A percentile compares a stretch with the other conserved stretches of the same genome.
phyloP scores from a whole-genome alignment of 139 green algal genomes.

The Ostreobium quekettii region DNA sequence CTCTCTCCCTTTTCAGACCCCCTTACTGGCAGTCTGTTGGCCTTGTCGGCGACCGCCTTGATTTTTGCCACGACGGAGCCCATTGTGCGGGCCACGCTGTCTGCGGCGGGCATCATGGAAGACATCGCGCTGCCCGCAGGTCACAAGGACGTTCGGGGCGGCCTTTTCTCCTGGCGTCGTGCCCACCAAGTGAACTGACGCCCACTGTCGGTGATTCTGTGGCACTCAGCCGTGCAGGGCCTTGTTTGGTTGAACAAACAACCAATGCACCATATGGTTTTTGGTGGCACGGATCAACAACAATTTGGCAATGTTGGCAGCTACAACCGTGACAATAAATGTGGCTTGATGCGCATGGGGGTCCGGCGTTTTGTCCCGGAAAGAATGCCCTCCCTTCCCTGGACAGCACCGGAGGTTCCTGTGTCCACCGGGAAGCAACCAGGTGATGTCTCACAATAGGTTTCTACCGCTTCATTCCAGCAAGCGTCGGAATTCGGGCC shows the following conservation, averaged over 20 bases:
- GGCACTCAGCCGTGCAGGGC: no score
- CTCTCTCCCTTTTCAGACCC: neutral
- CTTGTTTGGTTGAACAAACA: no score
- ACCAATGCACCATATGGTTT: no score
- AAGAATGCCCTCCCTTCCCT: neutral
- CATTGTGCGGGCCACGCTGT: slow-evolving; percentile 4
- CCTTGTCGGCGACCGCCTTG: slow-evolving; percentile 15
- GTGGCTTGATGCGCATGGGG: no score
- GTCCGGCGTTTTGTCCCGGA: no score
- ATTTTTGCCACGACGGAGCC: slow-evolving; percentile 16
- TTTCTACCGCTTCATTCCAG: neutral
- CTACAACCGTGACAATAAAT: no score
- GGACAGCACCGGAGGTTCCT: neutral
- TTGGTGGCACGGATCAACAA: no score
- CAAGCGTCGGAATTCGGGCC: neutral
- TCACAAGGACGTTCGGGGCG: neutral
- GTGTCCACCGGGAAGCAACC: neutral
- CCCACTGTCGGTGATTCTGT: neutral
- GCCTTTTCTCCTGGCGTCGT: neutral
- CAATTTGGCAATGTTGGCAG: no score
- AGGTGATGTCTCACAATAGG: neutral
- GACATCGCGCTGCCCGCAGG: neutral
- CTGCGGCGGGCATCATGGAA: neutral
- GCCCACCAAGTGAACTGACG: neutral
- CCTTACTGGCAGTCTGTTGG: slow-evolving; percentile 11